Evolutionary conservation across 2,329 filamentous ascomycete species (phyloP), one percentile per base, ranked within the genome.

Genomic region (Diaporthe capsici): DNA sequence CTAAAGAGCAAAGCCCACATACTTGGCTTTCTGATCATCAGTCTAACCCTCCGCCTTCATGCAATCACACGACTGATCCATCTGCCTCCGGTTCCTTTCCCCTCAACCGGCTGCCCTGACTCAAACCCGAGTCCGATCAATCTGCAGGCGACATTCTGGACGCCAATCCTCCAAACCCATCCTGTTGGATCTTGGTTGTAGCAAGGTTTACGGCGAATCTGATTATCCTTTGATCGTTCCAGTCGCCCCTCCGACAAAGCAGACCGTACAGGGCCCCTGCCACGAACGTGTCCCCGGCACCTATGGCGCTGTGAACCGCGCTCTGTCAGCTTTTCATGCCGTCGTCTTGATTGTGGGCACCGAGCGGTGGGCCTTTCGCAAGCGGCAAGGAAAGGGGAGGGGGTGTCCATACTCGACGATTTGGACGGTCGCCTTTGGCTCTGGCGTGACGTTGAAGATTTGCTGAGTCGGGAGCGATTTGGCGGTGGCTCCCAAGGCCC

Each of bases 221-320:
- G 76, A 94, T 81, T 79, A 87, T 90, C 74, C 83, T 81, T 70
- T 83, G 78, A 63, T 87, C 80, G 78, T 84, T 82, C 90, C 90
- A 92, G 77, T 88, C 84, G 12, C 83, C 80, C 58, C 80, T 78
- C 77, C 87, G 87, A 80, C 86, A 89, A 74, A 89, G 83, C 76
- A 94, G 82, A 49, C 86, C 88, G 83, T 92, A 94, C 67, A 95
- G 84, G 82, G 94, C 91, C 76, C 92, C 93, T 47, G 93, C 93
- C 78, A 93, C 90, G 80, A 95, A 95, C 0, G 93, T 94, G 81
- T 95, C 94, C 78, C 94, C 94, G 58, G 93, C 93, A 73, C 93
- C 94, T 76, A 95, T 89, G 8, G 92, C 88, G 81, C 93, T 94
- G 72, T 47, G 31, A 37, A 34, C 17, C 53, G 53, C 55, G 58